These are phyloP conservation scores for Plasmodium billcollinsi DNA, from an alignment of 169 alveolate species.

Conservation along the genomic window DNA sequence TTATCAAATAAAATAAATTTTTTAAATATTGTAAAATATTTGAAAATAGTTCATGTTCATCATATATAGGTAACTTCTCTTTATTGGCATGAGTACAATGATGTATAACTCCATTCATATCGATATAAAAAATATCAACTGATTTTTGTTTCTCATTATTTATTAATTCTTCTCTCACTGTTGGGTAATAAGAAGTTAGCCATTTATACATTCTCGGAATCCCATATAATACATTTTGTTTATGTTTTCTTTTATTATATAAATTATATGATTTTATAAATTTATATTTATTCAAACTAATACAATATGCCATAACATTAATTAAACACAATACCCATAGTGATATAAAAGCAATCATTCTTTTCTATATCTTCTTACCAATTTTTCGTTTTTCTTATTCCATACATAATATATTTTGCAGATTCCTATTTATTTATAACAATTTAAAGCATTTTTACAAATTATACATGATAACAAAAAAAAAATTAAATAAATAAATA, in stretches of 20 bases:
- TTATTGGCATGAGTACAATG: conserved; percentile 93
- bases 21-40: conserved; percentile 92
- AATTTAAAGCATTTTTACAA: too few species aligned
- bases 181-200: conserved; percentile 66
- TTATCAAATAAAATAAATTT: conserved; percentile 91
- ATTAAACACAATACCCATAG: conserved; percentile 1
- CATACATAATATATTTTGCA: too few species aligned
- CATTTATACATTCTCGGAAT: conserved; percentile 71
- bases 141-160: conserved; percentile 19
- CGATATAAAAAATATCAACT: conserved; percentile 95
- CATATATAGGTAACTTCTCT: conserved; percentile 68
- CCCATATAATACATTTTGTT: conserved; percentile 13
- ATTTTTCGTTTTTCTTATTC: too few species aligned
- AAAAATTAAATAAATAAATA: too few species aligned
- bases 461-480: too few species aligned
- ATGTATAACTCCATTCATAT: conserved; percentile 97
- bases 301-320: conserved; percentile 1
- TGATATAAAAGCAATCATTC: not conserved
- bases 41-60: conserved; percentile 78
- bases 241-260: not conserved
- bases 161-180: conserved; percentile 66
- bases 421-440: too few species aligned
- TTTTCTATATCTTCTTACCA: not conserved
- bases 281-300: not conserved
- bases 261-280: conserved; percentile 5